Evolutionary conservation across 345 rosid genomes (phyloP), one percentile per base, ranked within the genome.

Genomic region (Dipteronia sinensis): DNA sequence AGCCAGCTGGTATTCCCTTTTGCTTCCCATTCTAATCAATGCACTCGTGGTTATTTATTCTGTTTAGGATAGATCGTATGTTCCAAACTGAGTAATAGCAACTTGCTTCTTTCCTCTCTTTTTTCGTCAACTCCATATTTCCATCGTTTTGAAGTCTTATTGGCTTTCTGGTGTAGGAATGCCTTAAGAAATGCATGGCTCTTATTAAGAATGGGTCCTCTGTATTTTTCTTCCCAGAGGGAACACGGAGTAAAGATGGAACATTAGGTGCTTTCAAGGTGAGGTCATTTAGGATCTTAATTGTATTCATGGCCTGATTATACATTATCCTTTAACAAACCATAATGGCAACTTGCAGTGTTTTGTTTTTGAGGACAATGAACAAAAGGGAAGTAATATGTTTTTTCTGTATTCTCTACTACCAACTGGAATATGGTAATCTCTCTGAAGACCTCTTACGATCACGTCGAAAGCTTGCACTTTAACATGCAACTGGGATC

Each of bases 221-320:
- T 19, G 94, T 96, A 66, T 87, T 82, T 82, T 88, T 96, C 89
- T 96, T 94, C 72, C 99, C 98, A 0, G 99, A 92, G 84, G 99
- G 98, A 79, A 96, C 99, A 40, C 89, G 97, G 67, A 91, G 95
- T 83, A 96, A 83, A 77, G 98, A 94, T 76, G 98, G 97, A 46
- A 91, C 82, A 64, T 80, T 96, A 81, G 88, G 98, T 77, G 72
- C 84, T 80, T 96, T 96, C 81, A 96, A 94, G 99, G 99, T 96
- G 83, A 85, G 80, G 42, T 65, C 31, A 44, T 80, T 31, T 64
- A 42, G 23, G 20, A 23, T 70, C 71, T 42, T 11, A 65, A 22
- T 38, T 53, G 15, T 61, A 56, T 22, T 68, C 22, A 10, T 23
- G 23, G 58, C 20, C 8, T 31, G 22, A 19, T 25, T 15, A 49